Evolutionary conservation across 306 rosid genomes (phyloP).

Genomic region (Boehmeria nivea): DNA sequence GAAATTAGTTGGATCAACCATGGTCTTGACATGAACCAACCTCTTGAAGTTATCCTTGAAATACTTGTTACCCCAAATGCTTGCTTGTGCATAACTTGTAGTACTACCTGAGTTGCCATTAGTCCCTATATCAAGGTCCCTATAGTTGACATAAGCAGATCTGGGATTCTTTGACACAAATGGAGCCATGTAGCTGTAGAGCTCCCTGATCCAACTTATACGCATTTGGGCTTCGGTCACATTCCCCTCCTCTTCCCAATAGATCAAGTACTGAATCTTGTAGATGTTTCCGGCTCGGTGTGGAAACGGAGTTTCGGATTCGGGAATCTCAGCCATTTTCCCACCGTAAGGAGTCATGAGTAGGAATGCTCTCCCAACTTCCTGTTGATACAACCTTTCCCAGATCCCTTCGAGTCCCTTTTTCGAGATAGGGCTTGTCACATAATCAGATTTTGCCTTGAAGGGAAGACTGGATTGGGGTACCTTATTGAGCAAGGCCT

Average conservation of each 20-base stretch:
- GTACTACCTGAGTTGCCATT: neutral
- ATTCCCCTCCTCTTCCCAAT: conserved; percentile 30
- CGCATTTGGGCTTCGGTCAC: conserved; percentile 28
- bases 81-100: conserved; percentile 16
- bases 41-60: conserved; percentile 57
- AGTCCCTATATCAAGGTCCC: conserved; percentile 57
- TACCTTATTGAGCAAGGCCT: conserved; percentile 43
- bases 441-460: conserved; percentile 75
- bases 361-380: conserved; percentile 36
- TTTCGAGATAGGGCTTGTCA: conserved; percentile 42
- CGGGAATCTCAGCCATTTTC: conserved; percentile 43
- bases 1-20: conserved; percentile 59
- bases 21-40: conserved; percentile 56
- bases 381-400: conserved; percentile 46
- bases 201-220: conserved; percentile 46
- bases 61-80: conserved; percentile 56
- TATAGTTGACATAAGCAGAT: conserved; percentile 60
- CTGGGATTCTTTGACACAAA: conserved; percentile 62
- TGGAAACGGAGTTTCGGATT: conserved; percentile 57
- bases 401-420: conserved; percentile 51
- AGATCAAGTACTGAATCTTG: conserved; percentile 42
- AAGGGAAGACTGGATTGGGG: conserved; percentile 36
- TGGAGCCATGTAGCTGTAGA: conserved; percentile 50
- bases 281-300: conserved; percentile 60
- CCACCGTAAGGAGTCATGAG: conserved; percentile 70